phyloP scores from a whole-genome alignment of 2,329 filamentous ascomycete genomes.

The Paracorniculantispora psalliotae region DNA sequence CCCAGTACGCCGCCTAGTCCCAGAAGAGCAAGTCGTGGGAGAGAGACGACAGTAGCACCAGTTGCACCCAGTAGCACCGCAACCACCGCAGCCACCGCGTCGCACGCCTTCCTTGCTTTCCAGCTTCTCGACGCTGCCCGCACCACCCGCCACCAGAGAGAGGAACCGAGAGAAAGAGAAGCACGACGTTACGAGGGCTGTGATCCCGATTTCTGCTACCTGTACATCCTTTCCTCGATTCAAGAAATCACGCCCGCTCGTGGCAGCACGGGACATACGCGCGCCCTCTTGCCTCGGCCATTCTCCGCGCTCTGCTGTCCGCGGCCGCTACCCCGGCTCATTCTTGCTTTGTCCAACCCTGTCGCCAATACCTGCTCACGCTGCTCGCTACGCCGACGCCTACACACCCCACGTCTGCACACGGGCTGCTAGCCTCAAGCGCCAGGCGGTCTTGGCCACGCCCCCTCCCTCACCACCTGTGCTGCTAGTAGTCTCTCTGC shows the following conservation, averaged over 20 bases:
- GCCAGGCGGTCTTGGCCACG: constrained; percentile 1
- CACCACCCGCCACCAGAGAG: background rate
- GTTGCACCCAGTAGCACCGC: background rate
- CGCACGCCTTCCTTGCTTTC: background rate
- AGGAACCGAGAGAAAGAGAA: no score
- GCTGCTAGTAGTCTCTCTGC: background rate
- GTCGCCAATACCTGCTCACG: constrained; percentile 2
- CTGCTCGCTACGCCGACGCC: background rate
- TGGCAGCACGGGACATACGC: background rate
- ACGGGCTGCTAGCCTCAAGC: background rate
- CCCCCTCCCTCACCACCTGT: background rate
- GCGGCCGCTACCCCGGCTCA: background rate
- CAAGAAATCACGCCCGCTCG: background rate
- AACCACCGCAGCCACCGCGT: background rate
- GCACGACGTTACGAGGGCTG: no score
- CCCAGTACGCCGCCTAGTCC: background rate
- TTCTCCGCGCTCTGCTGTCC: no score
- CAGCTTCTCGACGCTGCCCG: background rate
- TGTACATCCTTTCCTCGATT: no score
- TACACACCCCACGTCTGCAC: background rate
- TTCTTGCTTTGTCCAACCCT: background rate
- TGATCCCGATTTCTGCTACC: no score
- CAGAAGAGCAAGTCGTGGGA: background rate
- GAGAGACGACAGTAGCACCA: background rate
- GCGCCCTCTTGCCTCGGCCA: background rate